Evolutionary conservation across 2,329 filamentous ascomycete species (phyloP), one percentile per base, ranked within the genome.

Genomic region (Cladophialophora immunda): DNA sequence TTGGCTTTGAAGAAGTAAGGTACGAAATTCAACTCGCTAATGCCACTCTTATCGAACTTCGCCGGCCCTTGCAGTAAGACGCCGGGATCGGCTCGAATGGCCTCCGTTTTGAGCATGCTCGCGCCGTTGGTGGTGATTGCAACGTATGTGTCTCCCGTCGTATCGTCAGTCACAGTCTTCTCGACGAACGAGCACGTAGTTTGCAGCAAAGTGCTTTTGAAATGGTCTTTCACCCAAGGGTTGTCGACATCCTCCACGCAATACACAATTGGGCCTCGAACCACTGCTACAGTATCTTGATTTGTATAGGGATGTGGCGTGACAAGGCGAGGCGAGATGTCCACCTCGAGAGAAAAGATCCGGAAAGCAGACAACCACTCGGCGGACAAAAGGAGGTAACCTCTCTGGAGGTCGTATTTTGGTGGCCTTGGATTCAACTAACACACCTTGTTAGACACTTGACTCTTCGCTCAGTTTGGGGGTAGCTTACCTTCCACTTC

Each of bases 241-340:
- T 89, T 87, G 70, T 89, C 86, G 7, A 80, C 72, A 63, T 89
- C 87, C 72, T 90, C 87, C 3, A 85, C 81, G 65, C 86, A 89
- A 74, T 89, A 89, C 4, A 89, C 78, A 5, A 89, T 72, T 0
- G 87, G 87, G 0, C 87, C 87, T 3, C 86, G 81, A 1, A 82
- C 85, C 6, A 89, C 74, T 1, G 83, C 80, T 41, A 87, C 69
- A 1, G 83, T 85, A n/a, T 82, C 76, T 71, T 88, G 85, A 69
- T 84, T 84, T 0, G 86, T 85, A 70, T 84, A 84, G 0, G 86
- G 86, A 70, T 89, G 84, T 0, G 86, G 85, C 2, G 81, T 75
- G 2, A 87, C 70, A 58, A 82, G 81, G 34, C 83, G 79, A 17
- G 85, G 80, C 41, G 78, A 73, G 52, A 89, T 81, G 11, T 81